Evolutionary conservation across 78 protist species (phyloP).

Genomic region (Dictyostelium capitatum): DNA sequence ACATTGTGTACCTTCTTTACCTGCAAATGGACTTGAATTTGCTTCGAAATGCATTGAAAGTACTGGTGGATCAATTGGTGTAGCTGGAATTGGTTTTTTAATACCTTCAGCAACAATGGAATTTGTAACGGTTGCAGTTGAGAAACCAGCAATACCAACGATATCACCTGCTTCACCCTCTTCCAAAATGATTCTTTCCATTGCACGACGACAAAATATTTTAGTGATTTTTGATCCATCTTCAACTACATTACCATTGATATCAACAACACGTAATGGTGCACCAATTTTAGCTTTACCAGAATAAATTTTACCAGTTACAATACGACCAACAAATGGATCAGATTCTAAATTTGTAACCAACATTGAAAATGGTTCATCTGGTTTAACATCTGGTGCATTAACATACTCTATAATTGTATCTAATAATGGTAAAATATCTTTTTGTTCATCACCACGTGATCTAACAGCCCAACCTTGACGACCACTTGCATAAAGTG

Average conservation of each 20-base stretch:
- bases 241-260: conserved; percentile 47
- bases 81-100: conserved; percentile 47
- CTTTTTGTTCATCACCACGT: conserved; percentile 56
- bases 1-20: conserved; percentile 88
- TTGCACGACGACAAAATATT: conserved; percentile 84
- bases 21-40: conserved; percentile 90
- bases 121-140: conserved; percentile 84
- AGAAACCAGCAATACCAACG: conserved; percentile 88
- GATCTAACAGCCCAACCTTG: conserved; percentile 83
- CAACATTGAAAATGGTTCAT: conserved; percentile 84
- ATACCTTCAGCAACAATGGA: conserved; percentile 71
- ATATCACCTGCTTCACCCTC: conserved; percentile 94
- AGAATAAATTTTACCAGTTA: conserved; percentile 86
- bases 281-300: conserved; percentile 87
- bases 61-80: conserved; percentile 95
- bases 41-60: conserved; percentile 87
- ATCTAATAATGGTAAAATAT: conserved; percentile 89
- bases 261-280: conserved; percentile 41
- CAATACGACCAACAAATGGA: conserved; percentile 88
- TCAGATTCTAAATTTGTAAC: conserved; percentile 89
- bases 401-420: conserved; percentile 78
- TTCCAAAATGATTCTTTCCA: conserved; percentile 60
- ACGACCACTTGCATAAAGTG: conserved; percentile 92
- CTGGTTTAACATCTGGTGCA: conserved; percentile 43
- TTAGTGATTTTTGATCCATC: conserved; percentile 80